Evolutionary conservation across 148 eudicot genomes (phyloP).

Genomic region (Fagopyrum esculentum): DNA sequence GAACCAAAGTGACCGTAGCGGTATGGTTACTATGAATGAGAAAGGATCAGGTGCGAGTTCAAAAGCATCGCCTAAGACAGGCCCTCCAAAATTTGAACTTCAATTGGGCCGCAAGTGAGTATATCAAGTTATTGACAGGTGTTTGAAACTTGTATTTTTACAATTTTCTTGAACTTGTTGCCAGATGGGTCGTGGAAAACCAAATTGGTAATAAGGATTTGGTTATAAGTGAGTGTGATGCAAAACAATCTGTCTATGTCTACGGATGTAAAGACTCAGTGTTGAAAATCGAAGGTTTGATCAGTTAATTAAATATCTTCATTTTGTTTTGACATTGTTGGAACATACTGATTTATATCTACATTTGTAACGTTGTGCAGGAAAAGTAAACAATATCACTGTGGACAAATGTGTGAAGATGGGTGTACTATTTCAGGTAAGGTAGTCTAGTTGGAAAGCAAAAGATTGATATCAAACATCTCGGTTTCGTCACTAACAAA

Average conservation of each 20-base stretch:
- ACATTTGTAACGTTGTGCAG: slow-evolving; percentile 31
- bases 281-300: slow-evolving; percentile 73
- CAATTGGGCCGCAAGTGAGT: slow-evolving; percentile 99
- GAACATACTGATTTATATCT: not conserved
- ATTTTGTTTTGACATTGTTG: not conserved
- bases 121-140: slow-evolving; percentile 6
- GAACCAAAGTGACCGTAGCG: slow-evolving; percentile 71
- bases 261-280: slow-evolving; percentile 93
- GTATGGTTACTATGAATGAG: slow-evolving; percentile 57
- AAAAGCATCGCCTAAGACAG: slow-evolving; percentile 57
- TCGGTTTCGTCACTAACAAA: not conserved
- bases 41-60: slow-evolving; percentile 42
- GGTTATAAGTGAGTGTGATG: slow-evolving; percentile 77
- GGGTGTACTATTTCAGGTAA: slow-evolving; percentile 80
- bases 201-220: slow-evolving; percentile 70
- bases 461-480: not conserved
- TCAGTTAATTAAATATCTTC: not conserved
- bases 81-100: slow-evolving; percentile 91
- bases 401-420: slow-evolving; percentile 87
- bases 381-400: slow-evolving; percentile 94
- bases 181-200: slow-evolving; percentile 93
- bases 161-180: slow-evolving; percentile 3
- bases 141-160: not conserved
- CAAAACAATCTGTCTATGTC: slow-evolving; percentile 84
- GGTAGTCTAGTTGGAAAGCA: slow-evolving; percentile 12